phyloP scores from a whole-genome alignment of 2,329 filamentous ascomycete genomes.

The Pseudomassariella vexata region DNA sequence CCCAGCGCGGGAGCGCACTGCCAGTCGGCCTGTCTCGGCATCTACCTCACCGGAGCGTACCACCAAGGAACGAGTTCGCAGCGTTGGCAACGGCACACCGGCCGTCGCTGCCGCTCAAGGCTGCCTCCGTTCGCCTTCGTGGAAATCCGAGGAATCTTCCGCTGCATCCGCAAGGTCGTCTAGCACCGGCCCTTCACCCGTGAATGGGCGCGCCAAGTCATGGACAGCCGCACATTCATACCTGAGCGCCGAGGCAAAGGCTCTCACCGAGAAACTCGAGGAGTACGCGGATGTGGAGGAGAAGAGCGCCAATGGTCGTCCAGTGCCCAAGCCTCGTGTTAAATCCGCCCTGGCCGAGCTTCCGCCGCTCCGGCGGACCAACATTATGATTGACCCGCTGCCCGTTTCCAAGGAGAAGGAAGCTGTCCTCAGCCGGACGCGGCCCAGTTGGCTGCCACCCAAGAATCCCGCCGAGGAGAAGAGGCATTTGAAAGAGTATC shows the following conservation, averaged over 20 bases:
- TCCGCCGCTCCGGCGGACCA: slow-evolving; percentile 64
- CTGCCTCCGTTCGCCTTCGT: slow-evolving; percentile 50
- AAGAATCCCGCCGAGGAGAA: slow-evolving; percentile 89
- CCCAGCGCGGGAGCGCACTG: slow-evolving; percentile 48
- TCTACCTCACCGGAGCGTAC: slow-evolving; percentile 47
- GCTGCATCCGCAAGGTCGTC: slow-evolving; percentile 24
- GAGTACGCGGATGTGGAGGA: slow-evolving; percentile 64
- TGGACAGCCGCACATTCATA: slow-evolving; percentile 68
- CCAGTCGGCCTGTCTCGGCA: slow-evolving; percentile 47
- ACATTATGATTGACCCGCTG: slow-evolving; percentile 79
- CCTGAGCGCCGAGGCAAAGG: slow-evolving; percentile 66
- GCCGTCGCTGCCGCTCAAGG: slow-evolving; percentile 53
- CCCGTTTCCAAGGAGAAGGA: slow-evolving; percentile 84
- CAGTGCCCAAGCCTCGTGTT: slow-evolving; percentile 43
- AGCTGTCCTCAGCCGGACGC: slow-evolving; percentile 71
- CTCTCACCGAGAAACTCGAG: slow-evolving; percentile 74
- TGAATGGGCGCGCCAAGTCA: slow-evolving; percentile 59
- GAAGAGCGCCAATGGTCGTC: slow-evolving; percentile 23
- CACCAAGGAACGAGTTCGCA: slow-evolving; percentile 45
- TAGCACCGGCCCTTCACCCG: slow-evolving; percentile 31
- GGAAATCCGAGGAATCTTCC: slow-evolving; percentile 39
- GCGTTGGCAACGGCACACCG: slow-evolving; percentile 60
- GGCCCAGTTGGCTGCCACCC: slow-evolving; percentile 78
- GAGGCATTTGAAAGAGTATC: slow-evolving; percentile 79
- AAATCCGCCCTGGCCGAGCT: slow-evolving; percentile 65